phyloP scores from a whole-genome alignment of 352 stramenopile genomes.

The Pythium phragmiticola region DNA sequence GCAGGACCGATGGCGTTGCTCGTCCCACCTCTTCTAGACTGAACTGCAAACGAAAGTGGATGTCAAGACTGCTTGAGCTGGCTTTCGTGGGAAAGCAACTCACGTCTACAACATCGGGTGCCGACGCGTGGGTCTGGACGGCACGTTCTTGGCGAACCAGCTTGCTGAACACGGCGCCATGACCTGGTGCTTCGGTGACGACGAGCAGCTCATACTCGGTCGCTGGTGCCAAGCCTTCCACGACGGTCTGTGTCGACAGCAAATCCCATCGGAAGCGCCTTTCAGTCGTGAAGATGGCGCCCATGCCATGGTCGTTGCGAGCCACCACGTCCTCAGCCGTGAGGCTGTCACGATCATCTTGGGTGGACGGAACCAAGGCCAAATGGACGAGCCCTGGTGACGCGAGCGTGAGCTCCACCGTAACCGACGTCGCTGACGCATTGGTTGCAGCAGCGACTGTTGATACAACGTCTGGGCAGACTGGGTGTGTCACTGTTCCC shows the following conservation, averaged over 20 bases:
- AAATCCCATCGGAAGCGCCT: slow-evolving; percentile 29
- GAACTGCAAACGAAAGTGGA: slow-evolving; percentile 47
- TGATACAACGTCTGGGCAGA: slow-evolving; percentile 37
- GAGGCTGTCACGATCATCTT: not conserved
- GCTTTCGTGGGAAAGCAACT: slow-evolving; percentile 35
- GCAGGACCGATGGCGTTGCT: slow-evolving; percentile 29
- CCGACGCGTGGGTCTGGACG: slow-evolving; percentile 54
- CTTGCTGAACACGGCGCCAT: slow-evolving; percentile 48
- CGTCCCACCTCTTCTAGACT: slow-evolving; percentile 36
- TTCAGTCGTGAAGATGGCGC: slow-evolving; percentile 27
- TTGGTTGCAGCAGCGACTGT: slow-evolving; percentile 30
- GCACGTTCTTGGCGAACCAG: slow-evolving; percentile 27
- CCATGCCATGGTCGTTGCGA: not conserved
- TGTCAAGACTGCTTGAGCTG: slow-evolving; percentile 39
- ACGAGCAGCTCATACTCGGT: slow-evolving; percentile 63
- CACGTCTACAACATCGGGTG: slow-evolving; percentile 39
- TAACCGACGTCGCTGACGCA: slow-evolving; percentile 33
- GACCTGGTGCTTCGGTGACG: slow-evolving; percentile 52
- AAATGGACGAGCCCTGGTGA: slow-evolving; percentile 50
- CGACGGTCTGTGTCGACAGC: slow-evolving; percentile 28
- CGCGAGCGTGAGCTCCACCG: slow-evolving; percentile 36
- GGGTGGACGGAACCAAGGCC: slow-evolving; percentile 38
- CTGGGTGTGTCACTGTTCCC: slow-evolving; percentile 52
- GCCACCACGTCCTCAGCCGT: slow-evolving; percentile 14
- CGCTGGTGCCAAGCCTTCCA: slow-evolving; percentile 36